These are phyloP conservation scores for Pelargonium citronellum DNA, from an alignment of 441 rosid species.

Conservation along the genomic window DNA sequence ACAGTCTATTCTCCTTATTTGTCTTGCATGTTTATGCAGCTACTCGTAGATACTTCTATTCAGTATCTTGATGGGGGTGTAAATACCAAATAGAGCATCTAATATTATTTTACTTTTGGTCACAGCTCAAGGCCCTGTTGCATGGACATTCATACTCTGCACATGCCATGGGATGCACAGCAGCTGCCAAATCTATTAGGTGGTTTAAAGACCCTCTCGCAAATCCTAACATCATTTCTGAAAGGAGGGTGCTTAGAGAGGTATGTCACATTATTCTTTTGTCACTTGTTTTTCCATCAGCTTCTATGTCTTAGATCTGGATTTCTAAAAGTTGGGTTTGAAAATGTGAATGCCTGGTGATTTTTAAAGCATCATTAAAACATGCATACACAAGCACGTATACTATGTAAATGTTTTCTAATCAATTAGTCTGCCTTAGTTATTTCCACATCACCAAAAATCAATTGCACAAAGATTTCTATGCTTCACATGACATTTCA, in stretches of 20 bases:
- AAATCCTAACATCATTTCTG: conserved; percentile 53
- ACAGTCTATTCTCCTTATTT: neutral
- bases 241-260: conserved; percentile 57
- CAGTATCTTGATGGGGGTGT: conserved; percentile 3
- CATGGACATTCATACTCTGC: conserved; percentile 97
- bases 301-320: neutral
- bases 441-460: neutral
- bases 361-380: no score
- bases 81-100: conserved; percentile 6
- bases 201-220: conserved; percentile 82
- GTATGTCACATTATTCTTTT: conserved; percentile 28
- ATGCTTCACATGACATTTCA: neutral
- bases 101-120: conserved; percentile 22
- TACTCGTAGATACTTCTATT: neutral
- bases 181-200: conserved; percentile 73
- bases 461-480: neutral
- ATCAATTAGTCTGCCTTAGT: neutral
- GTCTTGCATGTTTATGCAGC: conserved; percentile 9
- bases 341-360: no score
- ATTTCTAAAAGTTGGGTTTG: no score
- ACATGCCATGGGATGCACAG: conserved; percentile 89
- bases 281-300: neutral
- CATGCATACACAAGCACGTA: neutral
- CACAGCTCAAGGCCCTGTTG: conserved; percentile 83
- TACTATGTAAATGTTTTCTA: neutral